Evolutionary conservation across 192 early-diverging fungal genomes (phyloP).

Genomic region (Chytriomyces sp.): DNA sequence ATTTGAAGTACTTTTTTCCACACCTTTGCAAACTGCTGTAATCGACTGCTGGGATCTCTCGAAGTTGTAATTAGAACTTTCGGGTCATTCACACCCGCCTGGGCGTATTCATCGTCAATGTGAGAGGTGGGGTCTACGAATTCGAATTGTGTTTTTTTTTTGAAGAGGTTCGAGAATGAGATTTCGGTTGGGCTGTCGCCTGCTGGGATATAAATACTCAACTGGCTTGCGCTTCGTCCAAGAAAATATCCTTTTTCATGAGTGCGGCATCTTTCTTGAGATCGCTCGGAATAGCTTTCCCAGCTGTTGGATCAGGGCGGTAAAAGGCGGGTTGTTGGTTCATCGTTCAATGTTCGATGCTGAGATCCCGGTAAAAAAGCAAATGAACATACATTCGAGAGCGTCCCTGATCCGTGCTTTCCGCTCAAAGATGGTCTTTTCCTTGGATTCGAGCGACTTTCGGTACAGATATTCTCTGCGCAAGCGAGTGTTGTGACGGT

Average conservation of each 20-base stretch:
- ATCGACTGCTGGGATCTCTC: conserved; percentile 86
- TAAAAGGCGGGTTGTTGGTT: neutral
- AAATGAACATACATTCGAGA: conserved; percentile 63
- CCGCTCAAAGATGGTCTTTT: conserved; percentile 87
- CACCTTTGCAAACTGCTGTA: conserved; percentile 93
- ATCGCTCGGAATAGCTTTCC: conserved; percentile 86
- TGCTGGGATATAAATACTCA: neutral
- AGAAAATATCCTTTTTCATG: conserved; percentile 79
- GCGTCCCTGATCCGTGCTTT: conserved; percentile 95
- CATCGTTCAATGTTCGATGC: neutral
- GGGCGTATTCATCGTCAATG: conserved; percentile 97
- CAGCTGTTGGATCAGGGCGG: conserved; percentile 59
- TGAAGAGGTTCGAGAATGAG: neutral
- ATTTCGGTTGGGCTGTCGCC: neutral
- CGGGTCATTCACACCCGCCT: conserved; percentile 90
- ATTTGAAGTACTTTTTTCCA: neutral
- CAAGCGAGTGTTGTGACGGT: conserved; percentile 63
- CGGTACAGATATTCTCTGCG: conserved; percentile 95
- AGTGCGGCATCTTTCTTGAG: conserved; percentile 76
- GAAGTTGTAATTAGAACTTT: conserved; percentile 98
- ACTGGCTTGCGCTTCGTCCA: conserved; percentile 88
- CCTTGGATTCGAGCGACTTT: conserved; percentile 94
- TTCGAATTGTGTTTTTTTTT: neutral
- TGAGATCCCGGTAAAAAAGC: neutral
- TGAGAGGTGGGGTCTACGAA: conserved; percentile 59